Percentiles rank a stretch among this genome's conserved stretches.
phyloP scores from a whole-genome alignment of 768 basidiomycete genomes.

The Hygrocybe punicea region DNA sequence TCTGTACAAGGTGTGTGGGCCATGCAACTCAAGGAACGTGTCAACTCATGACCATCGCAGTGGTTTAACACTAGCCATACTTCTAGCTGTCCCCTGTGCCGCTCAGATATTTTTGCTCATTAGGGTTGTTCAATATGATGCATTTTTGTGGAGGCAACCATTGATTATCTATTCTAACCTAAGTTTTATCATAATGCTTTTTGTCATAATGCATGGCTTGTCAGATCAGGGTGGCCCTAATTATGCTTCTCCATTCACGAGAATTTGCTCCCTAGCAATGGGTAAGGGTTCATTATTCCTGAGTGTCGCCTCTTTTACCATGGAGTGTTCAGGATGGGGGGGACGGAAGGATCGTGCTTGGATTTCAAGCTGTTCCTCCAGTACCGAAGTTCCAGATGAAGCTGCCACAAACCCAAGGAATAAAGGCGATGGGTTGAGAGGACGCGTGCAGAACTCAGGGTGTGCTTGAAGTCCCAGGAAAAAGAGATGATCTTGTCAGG shows the following conservation, averaged over 20 bases:
- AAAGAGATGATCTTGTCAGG: conserved; percentile 76
- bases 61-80: conserved; percentile 91
- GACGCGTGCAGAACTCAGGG: conserved; percentile 97
- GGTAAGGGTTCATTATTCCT: not conserved
- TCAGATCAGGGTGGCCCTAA: too few species aligned
- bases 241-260: too few species aligned
- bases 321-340: conserved; percentile 71
- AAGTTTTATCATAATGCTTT: too few species aligned
- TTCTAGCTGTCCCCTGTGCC: conserved; percentile 86
- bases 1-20: conserved; percentile 69
- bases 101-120: conserved; percentile 79
- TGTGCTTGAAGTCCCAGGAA: conserved; percentile 95
- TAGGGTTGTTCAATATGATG: too few species aligned
- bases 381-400: conserved; percentile 46
- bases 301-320: conserved; percentile 56
- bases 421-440: conserved; percentile 93
- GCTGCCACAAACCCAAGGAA: conserved; percentile 96
- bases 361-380: conserved; percentile 68
- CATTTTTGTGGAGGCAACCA: too few species aligned
- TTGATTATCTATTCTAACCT: too few species aligned
- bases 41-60: conserved; percentile 34
- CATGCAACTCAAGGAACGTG: not conserved
- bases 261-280: too few species aligned
- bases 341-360: conserved; percentile 64
- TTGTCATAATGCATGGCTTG: too few species aligned